A percentile compares a stretch with the other conserved stretches of the same genome.
Evolutionary conservation across 805 yeast genomes (phyloP).

Genomic region (Saturnispora diversa): DNA sequence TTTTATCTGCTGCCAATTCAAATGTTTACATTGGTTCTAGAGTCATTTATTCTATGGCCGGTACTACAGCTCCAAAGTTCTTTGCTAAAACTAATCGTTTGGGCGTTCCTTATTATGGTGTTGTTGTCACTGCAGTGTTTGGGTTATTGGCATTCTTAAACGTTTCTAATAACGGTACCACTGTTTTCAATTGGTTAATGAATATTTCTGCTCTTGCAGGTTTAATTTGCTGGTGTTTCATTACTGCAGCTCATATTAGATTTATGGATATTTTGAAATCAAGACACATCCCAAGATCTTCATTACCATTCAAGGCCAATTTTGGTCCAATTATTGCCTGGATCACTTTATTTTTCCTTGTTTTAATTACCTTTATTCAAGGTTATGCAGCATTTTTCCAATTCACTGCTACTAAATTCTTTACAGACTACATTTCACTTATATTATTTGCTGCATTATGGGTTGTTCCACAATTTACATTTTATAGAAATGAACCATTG

Average conservation of each 20-base stretch:
- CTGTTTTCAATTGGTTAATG: constrained; percentile 57
- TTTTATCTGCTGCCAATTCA: constrained; percentile 70
- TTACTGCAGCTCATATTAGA: constrained; percentile 49
- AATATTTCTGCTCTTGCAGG: constrained; percentile 57
- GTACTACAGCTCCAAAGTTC: constrained; percentile 50
- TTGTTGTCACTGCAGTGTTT: constrained; percentile 41
- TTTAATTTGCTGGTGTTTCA: constrained; percentile 53
- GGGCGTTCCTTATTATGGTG: constrained; percentile 55
- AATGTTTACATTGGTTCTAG: constrained; percentile 66
- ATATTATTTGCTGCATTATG: constrained; percentile 50
- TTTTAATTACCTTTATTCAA: constrained; percentile 57
- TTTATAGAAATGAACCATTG: constrained; percentile 40
- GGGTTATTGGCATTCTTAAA: constrained; percentile 57
- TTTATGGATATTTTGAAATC: constrained; percentile 38
- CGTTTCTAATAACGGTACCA: constrained; percentile 47
- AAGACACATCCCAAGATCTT: constrained; percentile 58
- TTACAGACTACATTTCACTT: constrained; percentile 65
- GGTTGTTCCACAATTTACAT: constrained; percentile 42
- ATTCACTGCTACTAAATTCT: constrained; percentile 48
- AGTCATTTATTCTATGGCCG: constrained; percentile 52
- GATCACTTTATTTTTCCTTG: constrained; percentile 48
- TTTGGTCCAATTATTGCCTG: constrained; percentile 62
- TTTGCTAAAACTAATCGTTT: constrained; percentile 47
- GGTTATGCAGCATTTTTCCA: constrained; percentile 60
- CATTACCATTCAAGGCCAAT: constrained; percentile 67